Evolutionary conservation across 1,139 yeast genomes (phyloP).

Genomic region (Candida sanyaensis): DNA sequence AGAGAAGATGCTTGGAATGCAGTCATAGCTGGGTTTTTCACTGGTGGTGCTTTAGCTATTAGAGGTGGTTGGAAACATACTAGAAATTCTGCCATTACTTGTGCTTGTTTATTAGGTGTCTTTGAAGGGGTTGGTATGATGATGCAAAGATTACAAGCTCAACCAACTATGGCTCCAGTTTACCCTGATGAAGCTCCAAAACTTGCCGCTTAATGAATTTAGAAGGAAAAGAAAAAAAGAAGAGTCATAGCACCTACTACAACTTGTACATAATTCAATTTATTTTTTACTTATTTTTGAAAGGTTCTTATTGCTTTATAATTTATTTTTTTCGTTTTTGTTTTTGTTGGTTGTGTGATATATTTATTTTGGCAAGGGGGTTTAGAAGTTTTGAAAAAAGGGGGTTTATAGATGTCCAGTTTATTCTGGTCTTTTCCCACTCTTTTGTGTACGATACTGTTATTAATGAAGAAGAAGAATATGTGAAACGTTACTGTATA

Average conservation of each 20-base stretch:
- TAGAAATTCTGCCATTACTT: conserved; percentile 93
- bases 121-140: conserved; percentile 98
- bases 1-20: conserved; percentile 99
- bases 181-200: conserved; percentile 62
- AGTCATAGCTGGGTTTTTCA: conserved; percentile 95
- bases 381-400: neutral
- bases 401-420: neutral
- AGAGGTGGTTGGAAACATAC: conserved; percentile 99
- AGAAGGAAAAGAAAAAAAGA: neutral
- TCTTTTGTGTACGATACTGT: neutral
- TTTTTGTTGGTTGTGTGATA: neutral
- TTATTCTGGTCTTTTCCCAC: neutral
- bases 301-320: neutral
- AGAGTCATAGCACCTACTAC: neutral
- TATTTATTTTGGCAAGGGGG: neutral
- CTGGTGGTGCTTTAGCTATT: conserved; percentile 96
- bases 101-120: conserved; percentile 95
- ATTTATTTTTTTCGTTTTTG: neutral
- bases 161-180: conserved; percentile 80
- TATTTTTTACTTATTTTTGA: neutral
- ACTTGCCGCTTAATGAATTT: conserved; percentile 41
- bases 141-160: conserved; percentile 90
- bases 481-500: neutral
- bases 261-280: conserved; percentile 2
- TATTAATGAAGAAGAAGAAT: conserved; percentile 1